Percentiles rank a stretch among this genome's conserved stretches.
These are phyloP conservation scores for Starmera caribaea DNA, from an alignment of 805 yeast species.

Conservation along the genomic window DNA sequence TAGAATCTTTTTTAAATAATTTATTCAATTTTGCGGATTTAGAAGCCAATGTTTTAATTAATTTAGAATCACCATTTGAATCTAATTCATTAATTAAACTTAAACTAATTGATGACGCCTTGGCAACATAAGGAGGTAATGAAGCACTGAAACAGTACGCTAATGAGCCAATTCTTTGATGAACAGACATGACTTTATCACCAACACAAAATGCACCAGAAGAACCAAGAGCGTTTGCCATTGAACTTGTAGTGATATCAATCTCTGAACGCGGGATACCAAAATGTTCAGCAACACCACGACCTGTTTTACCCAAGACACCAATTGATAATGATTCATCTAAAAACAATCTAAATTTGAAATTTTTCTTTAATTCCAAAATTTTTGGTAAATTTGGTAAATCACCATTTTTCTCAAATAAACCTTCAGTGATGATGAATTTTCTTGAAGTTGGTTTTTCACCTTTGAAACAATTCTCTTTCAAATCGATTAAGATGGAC, in stretches of 20 bases:
- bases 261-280: slow-evolving; percentile 52
- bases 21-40: slow-evolving; percentile 31
- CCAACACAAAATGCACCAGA: slow-evolving; percentile 96
- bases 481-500: slow-evolving; percentile 44
- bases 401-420: slow-evolving; percentile 77
- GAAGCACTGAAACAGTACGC: slow-evolving; percentile 95
- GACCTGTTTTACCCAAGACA: slow-evolving; percentile 73
- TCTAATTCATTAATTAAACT: slow-evolving; percentile 32
- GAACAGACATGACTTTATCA: slow-evolving; percentile 69
- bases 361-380: slow-evolving; percentile 67
- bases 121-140: slow-evolving; percentile 85
- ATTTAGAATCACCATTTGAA: slow-evolving; percentile 26
- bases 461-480: slow-evolving; percentile 12
- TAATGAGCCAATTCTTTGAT: slow-evolving; percentile 82
- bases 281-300: slow-evolving; percentile 74
- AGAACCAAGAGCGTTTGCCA: slow-evolving; percentile 73
- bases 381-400: slow-evolving; percentile 60
- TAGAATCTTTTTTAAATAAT: slow-evolving; percentile 28
- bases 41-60: slow-evolving; percentile 24
- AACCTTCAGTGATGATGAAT: slow-evolving; percentile 85
- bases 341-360: slow-evolving; percentile 75
- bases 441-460: slow-evolving; percentile 79
- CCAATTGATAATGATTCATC: slow-evolving; percentile 89
- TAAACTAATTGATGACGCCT: slow-evolving; percentile 47
- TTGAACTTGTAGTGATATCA: slow-evolving; percentile 79